phyloP scores from a whole-genome alignment of 257 asterid species.

The Verbena officinalis region DNA sequence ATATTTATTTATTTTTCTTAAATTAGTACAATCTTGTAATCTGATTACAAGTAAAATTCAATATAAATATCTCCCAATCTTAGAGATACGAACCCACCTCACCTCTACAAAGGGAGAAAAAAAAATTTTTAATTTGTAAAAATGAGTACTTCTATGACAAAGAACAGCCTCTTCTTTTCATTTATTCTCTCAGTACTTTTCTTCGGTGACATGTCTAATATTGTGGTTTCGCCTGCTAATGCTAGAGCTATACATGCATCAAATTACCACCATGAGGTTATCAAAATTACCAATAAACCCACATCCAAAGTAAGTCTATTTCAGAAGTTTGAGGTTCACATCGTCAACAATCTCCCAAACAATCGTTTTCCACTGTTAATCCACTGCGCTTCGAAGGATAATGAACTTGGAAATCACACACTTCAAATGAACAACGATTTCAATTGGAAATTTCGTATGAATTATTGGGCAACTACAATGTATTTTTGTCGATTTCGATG shows the following conservation, averaged over 20 bases:
- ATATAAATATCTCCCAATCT: no score
- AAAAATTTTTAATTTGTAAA: no score
- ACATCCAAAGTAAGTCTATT: not conserved
- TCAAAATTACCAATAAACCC: no score
- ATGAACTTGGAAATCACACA: constrained; percentile 12
- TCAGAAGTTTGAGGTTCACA: not conserved
- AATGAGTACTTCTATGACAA: not conserved
- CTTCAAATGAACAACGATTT: not conserved
- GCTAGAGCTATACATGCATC: no score
- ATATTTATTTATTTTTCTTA: no score
- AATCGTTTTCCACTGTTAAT: not conserved
- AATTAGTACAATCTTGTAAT: no score
- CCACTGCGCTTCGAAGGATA: constrained; percentile 7
- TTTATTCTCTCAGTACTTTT: not conserved
- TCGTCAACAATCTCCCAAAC: not conserved
- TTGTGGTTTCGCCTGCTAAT: no score
- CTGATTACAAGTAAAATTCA: no score
- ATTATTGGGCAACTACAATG: not conserved
- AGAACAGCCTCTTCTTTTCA: not conserved
- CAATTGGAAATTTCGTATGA: not conserved
- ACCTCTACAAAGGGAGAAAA: no score
- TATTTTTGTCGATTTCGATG: constrained; percentile 13
- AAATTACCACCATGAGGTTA: no score
- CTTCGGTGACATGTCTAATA: no score
- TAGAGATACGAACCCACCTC: no score